Percentiles rank a stretch among this genome's conserved stretches.
Evolutionary conservation across 805 yeast species (phyloP).

Genomic region (Suhomyces kilbournensis): DNA sequence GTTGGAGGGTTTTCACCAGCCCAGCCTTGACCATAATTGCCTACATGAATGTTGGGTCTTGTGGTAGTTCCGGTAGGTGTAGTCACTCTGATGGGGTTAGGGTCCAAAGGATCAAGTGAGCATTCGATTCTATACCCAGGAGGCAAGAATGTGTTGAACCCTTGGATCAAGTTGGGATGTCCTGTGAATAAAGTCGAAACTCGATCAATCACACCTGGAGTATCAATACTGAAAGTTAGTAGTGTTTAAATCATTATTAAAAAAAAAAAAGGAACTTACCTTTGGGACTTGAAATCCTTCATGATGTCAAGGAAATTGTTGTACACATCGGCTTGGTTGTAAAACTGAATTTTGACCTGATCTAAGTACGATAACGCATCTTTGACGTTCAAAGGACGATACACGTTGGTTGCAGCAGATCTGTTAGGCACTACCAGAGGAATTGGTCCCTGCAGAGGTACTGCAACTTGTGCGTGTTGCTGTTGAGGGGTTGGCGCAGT

Average conservation of each 20-base stretch:
- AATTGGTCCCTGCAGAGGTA: constrained; percentile 11
- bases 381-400: constrained; percentile 86
- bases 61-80: constrained; percentile 92
- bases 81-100: constrained; percentile 88
- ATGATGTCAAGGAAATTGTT: constrained; percentile 94
- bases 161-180: constrained; percentile 90
- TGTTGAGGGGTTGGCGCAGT: constrained; percentile 10
- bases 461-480: constrained; percentile 7
- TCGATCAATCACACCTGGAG: constrained; percentile 97
- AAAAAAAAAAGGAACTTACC: constrained; percentile 36
- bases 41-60: constrained; percentile 49
- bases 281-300: constrained; percentile 97
- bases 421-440: constrained; percentile 40
- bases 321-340: constrained; percentile 90
- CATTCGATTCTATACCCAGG: constrained; percentile 95
- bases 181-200: constrained; percentile 90
- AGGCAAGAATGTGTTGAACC: constrained; percentile 95
- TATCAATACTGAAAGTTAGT: constrained; percentile 60
- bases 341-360: constrained; percentile 91
- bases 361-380: constrained; percentile 95
- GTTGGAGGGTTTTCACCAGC: constrained; percentile 19
- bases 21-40: constrained; percentile 23
- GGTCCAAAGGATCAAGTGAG: constrained; percentile 82
- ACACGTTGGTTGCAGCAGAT: constrained; percentile 42
- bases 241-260: too few species aligned